These are phyloP conservation scores for Prunus dulcis DNA, from an alignment of 306 rosid genomes.

Conservation along the genomic window DNA sequence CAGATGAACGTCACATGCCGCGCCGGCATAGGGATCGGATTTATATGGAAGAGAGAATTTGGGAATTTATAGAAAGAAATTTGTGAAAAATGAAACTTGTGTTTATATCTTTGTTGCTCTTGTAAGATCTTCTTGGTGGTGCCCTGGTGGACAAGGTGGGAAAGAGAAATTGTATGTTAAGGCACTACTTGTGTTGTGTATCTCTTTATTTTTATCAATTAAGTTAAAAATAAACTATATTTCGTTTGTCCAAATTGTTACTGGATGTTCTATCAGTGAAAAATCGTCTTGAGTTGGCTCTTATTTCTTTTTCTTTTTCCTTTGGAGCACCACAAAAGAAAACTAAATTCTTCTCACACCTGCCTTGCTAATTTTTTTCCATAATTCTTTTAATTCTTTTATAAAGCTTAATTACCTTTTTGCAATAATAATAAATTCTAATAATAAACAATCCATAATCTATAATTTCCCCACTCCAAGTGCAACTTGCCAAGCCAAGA, in stretches of 20 bases:
- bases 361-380: too few relatives aligned
- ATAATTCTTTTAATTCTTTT: too few relatives aligned
- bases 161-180: background rate
- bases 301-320: background rate
- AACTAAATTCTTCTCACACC: too few relatives aligned
- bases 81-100: conserved; percentile 41
- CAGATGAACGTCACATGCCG: conserved; percentile 96
- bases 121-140: background rate
- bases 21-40: conserved; percentile 69
- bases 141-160: background rate
- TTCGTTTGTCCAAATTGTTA: background rate
- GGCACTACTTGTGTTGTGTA: background rate
- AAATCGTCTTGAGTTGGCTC: too few relatives aligned
- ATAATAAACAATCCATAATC: too few relatives aligned
- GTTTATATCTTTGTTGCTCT: conserved; percentile 27
- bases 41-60: conserved; percentile 93
- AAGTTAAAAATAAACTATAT: background rate
- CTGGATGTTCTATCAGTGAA: background rate
- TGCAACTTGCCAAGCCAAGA: too few relatives aligned
- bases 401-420: too few relatives aligned
- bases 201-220: background rate
- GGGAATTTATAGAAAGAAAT: conserved; percentile 81
- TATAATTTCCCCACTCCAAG: too few relatives aligned
- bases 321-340: background rate
- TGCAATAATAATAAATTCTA: too few relatives aligned